Evolutionary conservation across 2,329 filamentous ascomycete genomes (phyloP).

Genomic region (Magnaporthiopsis rhizophila): DNA sequence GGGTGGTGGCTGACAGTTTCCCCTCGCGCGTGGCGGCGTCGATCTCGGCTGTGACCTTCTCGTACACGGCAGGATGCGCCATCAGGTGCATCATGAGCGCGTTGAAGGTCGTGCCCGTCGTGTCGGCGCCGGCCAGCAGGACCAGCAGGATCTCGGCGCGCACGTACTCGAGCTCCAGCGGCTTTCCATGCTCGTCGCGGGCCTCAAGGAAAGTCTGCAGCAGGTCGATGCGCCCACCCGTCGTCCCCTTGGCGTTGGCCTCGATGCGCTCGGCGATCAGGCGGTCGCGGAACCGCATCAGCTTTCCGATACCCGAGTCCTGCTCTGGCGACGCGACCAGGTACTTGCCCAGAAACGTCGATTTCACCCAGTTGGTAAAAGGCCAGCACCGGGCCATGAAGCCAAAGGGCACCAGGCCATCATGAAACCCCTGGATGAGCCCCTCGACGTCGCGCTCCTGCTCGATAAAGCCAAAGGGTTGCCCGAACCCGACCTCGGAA

Average conservation of each 20-base stretch:
- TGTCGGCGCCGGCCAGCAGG: constrained; percentile 44
- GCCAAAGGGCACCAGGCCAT: constrained; percentile 41
- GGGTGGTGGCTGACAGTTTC: constrained; percentile 14
- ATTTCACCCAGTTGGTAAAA: constrained; percentile 47
- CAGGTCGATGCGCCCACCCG: constrained; percentile 37
- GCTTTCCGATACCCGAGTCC: constrained; percentile 42
- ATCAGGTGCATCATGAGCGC: constrained; percentile 37
- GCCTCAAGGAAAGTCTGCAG: constrained; percentile 43
- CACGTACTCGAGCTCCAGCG: constrained; percentile 40
- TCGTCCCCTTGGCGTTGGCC: constrained; percentile 37
- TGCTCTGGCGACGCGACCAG: constrained; percentile 45
- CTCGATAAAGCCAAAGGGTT: constrained; percentile 47
- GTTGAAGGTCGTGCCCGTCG: constrained; percentile 41
- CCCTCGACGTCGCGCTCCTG: constrained; percentile 42
- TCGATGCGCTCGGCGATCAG: constrained; percentile 39
- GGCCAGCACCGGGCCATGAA: constrained; percentile 43
- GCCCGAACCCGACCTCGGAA: constrained; percentile 46
- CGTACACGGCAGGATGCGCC: constrained; percentile 34
- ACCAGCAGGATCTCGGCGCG: constrained; percentile 45
- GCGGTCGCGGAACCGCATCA: constrained; percentile 50
- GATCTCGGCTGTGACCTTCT: constrained; percentile 36
- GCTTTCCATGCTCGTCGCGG: constrained; percentile 33
- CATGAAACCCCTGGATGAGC: constrained; percentile 46
- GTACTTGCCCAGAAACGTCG: constrained; percentile 41
- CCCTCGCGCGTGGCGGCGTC: constrained; percentile 17